These are phyloP conservation scores for Prosopis cineraria DNA, from an alignment of 306 rosid species.

Conservation along the genomic window DNA sequence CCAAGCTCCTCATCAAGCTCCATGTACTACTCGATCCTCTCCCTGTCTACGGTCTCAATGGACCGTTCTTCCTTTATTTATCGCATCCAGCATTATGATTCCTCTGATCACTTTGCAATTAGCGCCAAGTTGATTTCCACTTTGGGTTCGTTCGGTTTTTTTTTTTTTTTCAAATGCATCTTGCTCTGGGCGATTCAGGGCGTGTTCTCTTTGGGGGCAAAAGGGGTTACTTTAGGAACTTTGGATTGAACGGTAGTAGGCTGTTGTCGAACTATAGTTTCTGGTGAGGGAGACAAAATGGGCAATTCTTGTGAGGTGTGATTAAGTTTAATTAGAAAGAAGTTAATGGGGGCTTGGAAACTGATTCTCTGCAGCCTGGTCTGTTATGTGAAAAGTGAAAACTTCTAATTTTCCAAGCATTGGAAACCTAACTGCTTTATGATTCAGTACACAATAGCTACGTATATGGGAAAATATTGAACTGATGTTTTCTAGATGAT, in stretches of 20 bases:
- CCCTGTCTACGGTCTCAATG: neutral
- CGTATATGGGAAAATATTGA: neutral
- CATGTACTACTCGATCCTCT: slow-evolving; percentile 36
- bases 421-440: neutral
- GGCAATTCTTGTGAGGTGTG: neutral
- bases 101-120: neutral
- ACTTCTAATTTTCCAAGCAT: neutral
- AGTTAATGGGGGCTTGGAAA: neutral
- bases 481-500: neutral
- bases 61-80: neutral
- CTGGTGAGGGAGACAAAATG: neutral
- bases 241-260: neutral
- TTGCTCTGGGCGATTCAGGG: neutral
- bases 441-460: neutral
- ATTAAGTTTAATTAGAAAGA: neutral
- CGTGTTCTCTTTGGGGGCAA: neutral
- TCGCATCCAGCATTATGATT: neutral
- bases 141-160: neutral
- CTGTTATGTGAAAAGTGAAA: neutral
- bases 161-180: too few relatives aligned
- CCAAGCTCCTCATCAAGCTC: slow-evolving; percentile 88
- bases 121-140: neutral
- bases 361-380: neutral
- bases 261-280: neutral
- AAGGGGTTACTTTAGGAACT: neutral